Evolutionary conservation across 2,329 filamentous ascomycete species (phyloP).

Genomic region (Diaporthe capsici): DNA sequence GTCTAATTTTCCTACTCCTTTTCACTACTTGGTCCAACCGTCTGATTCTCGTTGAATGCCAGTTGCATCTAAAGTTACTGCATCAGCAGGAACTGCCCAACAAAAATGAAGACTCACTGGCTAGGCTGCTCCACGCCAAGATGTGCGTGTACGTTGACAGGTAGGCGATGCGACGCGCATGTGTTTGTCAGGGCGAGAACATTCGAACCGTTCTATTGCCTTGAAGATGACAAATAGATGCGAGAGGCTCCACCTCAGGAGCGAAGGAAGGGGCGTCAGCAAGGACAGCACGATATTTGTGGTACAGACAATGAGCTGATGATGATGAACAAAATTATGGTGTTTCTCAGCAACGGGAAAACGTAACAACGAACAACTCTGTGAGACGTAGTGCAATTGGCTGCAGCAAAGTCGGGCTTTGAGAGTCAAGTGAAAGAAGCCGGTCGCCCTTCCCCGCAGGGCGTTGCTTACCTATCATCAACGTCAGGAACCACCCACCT

Average conservation of each 20-base stretch:
- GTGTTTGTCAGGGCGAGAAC: not conserved
- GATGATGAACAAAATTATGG: no score
- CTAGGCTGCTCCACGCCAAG: not conserved
- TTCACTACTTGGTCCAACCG: no score
- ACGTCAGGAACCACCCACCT: not conserved
- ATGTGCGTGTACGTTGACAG: not conserved
- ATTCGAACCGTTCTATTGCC: not conserved
- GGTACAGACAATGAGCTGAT: not conserved
- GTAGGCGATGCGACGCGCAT: not conserved
- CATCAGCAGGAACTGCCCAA: no score
- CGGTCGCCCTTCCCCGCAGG: not conserved
- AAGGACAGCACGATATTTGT: no score
- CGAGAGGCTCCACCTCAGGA: not conserved
- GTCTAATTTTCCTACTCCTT: no score
- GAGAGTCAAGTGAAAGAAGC: not conserved
- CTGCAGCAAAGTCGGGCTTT: not conserved
- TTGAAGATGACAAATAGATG: not conserved
- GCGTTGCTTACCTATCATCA: conserved; percentile 6
- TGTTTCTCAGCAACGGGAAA: not conserved
- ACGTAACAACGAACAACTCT: not conserved
- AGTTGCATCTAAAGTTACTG: no score
- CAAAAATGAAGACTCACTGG: not conserved
- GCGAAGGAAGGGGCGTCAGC: not conserved
- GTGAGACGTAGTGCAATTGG: not conserved
- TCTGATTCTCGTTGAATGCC: no score